Percentiles rank a stretch among this genome's conserved stretches.
Evolutionary conservation across 1,284 basidiomycete species (phyloP).

Genomic region (Abortiporus biennis): DNA sequence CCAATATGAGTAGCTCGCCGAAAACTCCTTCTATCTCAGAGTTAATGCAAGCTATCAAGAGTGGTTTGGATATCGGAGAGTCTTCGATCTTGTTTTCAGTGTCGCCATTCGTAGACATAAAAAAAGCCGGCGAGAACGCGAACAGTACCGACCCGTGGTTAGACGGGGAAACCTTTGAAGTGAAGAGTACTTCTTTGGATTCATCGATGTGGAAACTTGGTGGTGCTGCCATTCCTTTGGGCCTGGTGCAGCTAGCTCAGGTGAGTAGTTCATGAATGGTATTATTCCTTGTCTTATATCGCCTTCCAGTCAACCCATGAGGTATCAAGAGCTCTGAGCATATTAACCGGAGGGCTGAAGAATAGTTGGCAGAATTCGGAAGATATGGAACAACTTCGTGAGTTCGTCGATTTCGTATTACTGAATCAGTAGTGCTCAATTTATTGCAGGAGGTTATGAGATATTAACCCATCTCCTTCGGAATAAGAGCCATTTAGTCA

Average conservation of each 20-base stretch:
- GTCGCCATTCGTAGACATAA: constrained; percentile 23
- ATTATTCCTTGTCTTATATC: constrained; percentile 1
- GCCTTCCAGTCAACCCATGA: constrained; percentile 58
- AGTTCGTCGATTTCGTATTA: constrained; percentile 21
- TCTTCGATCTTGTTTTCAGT: constrained; percentile 46
- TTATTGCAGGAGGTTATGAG: constrained; percentile 74
- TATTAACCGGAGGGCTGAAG: constrained; percentile 73
- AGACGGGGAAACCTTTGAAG: constrained; percentile 56
- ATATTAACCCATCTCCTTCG: constrained; percentile 74
- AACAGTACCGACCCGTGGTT: constrained; percentile 24
- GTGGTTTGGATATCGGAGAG: constrained; percentile 44
- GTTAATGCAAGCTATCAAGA: constrained; percentile 46
- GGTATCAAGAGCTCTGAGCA: constrained; percentile 62
- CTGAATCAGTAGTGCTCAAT: neutral
- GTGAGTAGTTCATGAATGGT: constrained; percentile 32
- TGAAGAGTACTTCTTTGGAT: constrained; percentile 64
- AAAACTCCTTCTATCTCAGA: constrained; percentile 20
- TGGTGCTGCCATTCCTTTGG: constrained; percentile 71
- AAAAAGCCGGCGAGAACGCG: neutral
- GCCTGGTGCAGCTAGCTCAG: constrained; percentile 74
- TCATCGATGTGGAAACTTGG: constrained; percentile 79
- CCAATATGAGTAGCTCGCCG: constrained; percentile 15
- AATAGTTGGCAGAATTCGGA: constrained; percentile 91
- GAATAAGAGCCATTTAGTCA: constrained; percentile 70
- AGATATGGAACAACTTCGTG: constrained; percentile 83